Evolutionary conservation across 768 basidiomycete genomes (phyloP), one percentile per base, ranked within the genome.

Genomic region (Suillus clintonianus): DNA sequence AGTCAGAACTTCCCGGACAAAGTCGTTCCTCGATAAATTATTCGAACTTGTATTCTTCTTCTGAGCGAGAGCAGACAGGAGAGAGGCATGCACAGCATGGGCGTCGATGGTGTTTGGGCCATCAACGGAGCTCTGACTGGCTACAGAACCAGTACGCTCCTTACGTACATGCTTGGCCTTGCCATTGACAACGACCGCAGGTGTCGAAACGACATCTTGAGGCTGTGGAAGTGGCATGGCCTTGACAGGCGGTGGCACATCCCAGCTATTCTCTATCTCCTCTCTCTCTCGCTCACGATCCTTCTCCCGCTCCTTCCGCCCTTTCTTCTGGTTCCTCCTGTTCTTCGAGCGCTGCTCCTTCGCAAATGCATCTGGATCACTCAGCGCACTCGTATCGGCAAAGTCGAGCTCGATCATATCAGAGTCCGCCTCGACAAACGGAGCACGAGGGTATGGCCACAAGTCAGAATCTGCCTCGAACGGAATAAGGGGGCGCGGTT

Each of bases 351-450:
- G 67, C 64, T 70, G 65, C 60, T 68, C 68, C 63, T 65, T 63
- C 75, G 81, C 69, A 68, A 89, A 90, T 11, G 83, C 82, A 55
- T 82, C 83, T 2, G 86, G 85, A 67, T 92, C 87, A 70, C 89
- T 90, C 69, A 92, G 73, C 24, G 88, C 86, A 62, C 89, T 87
- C 48, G 84, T 92, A 61, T 92, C 91, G 6, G 82, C 82, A 69
- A 90, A 92, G 71, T 90, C 89, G 58, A 92, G 85, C 72, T 92
- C 91, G 11, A 92, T 83, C 30, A 92, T 85, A 61, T 89, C 90
- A 5, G 80, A 80, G 43, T 77, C 77, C 59, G 62, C 70, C 62
- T 81, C 80, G 62, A 81, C 76, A 54, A 80, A 75, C 13, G 80
- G 80, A 5, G 77, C 76, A 43, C 82, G 85, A 0, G 85, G 83